Base-by-base conservation (phyloP, 768 basidiomycete genomes). In the Dacryopinax spathularia region DNA sequence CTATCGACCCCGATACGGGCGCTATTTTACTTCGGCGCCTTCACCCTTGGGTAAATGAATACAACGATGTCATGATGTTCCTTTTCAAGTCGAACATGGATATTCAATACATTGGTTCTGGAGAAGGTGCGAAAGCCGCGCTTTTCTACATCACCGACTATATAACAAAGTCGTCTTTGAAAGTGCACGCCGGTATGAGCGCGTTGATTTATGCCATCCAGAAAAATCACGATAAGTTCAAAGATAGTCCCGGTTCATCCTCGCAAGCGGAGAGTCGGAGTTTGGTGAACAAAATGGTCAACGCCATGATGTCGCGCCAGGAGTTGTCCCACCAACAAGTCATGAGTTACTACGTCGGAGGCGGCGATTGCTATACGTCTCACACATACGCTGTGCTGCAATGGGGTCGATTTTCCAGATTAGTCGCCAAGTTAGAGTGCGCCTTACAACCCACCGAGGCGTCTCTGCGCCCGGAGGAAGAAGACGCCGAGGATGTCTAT, bases 111-210 rank as follows among this genome's bases (percentile, higher is more conserved):
- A 74, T 81, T n/a, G 74, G 73, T 0, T 79, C 78, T 0, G 80
- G 80, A 0, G 39, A 68, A 4, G 64, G 72, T 0, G 77, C 77
- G 1, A 80, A 80, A 62, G 78, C 79, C 0, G 64, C 79, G 0
- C 35, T 77, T 3, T 78, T 77, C 62, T 81, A 81, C 61, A 77
- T 81, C n/a, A 81, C 79, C 0, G 73, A 81, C 63, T 81, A 81
- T 60, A 79, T 81, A 16, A 76, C 78, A 0, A 81, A 81, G 62
- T 63, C 74, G 0, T 72, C 76, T 43, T 63, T 80, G 9, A 77
- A 78, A 39, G 65, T 74, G 0, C 76, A 81, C 66, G 74, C 78
- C 20, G 64, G 76, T 0, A 6, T 56, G 13, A 56, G 5, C 18
- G 48, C 48, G 5, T 9, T 56, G 13, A 9, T 56, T 31, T 56